A percentile compares a stretch with the other conserved stretches of the same genome.
Conservation (phyloP, 1,284 basidiomycete species). For the Moesziomyces antarcticus region DNA sequence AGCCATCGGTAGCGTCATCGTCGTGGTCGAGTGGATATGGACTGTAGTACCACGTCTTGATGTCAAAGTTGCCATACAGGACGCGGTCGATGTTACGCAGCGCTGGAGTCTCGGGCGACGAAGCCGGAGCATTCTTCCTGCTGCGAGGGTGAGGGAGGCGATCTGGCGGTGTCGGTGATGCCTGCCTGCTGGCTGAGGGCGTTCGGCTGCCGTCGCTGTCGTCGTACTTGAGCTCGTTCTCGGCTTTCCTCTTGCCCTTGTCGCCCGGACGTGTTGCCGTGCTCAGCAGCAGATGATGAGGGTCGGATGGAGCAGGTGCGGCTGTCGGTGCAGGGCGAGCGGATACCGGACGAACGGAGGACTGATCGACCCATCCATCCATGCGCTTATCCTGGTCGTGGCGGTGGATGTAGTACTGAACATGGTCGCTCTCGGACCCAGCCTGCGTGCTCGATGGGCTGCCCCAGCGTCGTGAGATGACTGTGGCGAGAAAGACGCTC, state of each 20-base stretch:
- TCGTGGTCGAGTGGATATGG: conserved; percentile 65
- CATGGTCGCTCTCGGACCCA: conserved; percentile 13
- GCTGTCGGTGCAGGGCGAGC: neutral
- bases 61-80: conserved; percentile 64
- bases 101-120: conserved; percentile 18
- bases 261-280: conserved; percentile 8
- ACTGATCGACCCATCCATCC: conserved; percentile 40
- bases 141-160: conserved; percentile 9
- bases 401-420: conserved; percentile 43
- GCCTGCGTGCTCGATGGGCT: conserved; percentile 26
- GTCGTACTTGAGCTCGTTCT: conserved; percentile 18
- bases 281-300: neutral
- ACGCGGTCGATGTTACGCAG: conserved; percentile 56
- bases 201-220: conserved; percentile 29
- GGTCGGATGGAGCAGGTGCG: conserved; percentile 1
- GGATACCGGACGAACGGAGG: conserved; percentile 10
- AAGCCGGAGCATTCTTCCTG: conserved; percentile 10
- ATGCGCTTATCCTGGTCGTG: conserved; percentile 47
- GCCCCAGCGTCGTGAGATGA: conserved; percentile 31
- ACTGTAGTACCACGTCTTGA: conserved; percentile 67
- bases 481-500: conserved; percentile 5
- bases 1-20: conserved; percentile 17
- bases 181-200: conserved; percentile 32
- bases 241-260: conserved; percentile 39
- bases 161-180: conserved; percentile 25